phyloP scores from a whole-genome alignment of 306 rosid species.

The Vigna hirtella region DNA sequence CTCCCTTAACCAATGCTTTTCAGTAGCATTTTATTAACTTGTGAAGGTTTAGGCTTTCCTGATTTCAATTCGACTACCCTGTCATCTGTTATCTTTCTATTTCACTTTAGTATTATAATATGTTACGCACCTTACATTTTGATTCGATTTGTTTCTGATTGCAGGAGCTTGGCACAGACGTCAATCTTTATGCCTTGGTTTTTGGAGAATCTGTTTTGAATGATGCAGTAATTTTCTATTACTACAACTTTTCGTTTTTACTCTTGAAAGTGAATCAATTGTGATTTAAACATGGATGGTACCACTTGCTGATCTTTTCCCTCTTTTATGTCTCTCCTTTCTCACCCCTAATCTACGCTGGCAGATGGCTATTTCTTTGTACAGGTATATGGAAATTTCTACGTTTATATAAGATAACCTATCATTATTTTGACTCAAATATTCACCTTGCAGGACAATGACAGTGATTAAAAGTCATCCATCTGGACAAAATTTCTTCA shows the following conservation, averaged over 20 bases:
- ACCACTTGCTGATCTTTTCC: slow-evolving; percentile 23
- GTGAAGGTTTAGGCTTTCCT: neutral
- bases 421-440: slow-evolving; percentile 30
- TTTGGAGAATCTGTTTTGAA: slow-evolving; percentile 90
- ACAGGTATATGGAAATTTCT: slow-evolving; percentile 59
- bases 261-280: slow-evolving; percentile 10
- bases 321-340: slow-evolving; percentile 2
- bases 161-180: slow-evolving; percentile 84
- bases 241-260: neutral
- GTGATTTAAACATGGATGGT: slow-evolving; percentile 32
- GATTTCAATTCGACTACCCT: neutral
- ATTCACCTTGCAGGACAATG: slow-evolving; percentile 67
- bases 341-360: neutral
- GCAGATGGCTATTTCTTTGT: slow-evolving; percentile 88
- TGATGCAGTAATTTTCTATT: slow-evolving; percentile 66
- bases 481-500: slow-evolving; percentile 63
- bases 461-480: slow-evolving; percentile 62
- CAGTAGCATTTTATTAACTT: neutral
- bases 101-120: neutral
- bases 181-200: slow-evolving; percentile 81
- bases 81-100: neutral
- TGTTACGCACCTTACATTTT: neutral
- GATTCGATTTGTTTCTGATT: slow-evolving; percentile 13
- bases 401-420: slow-evolving; percentile 18
- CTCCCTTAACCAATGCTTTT: neutral